These are phyloP conservation scores for Brassica nigra DNA, from an alignment of 345 rosid genomes.

Conservation along the genomic window DNA sequence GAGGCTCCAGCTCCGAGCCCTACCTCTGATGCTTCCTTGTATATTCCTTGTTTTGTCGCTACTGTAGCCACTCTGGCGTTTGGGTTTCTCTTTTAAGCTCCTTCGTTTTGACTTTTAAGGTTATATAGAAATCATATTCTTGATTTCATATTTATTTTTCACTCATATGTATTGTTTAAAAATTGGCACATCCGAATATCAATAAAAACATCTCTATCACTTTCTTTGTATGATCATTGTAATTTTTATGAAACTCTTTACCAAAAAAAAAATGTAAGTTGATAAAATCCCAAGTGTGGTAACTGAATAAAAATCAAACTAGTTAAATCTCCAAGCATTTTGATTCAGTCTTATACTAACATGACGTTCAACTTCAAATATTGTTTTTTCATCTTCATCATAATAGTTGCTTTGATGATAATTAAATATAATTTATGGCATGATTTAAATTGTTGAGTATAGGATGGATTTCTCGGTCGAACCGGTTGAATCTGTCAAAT, in stretches of 20 bases:
- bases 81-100: slow-evolving; percentile 30
- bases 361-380: background rate
- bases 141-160: background rate
- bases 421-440: background rate
- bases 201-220: background rate
- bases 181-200: background rate
- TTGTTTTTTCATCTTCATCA: background rate
- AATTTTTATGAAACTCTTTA: background rate
- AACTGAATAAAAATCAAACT: background rate
- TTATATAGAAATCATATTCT: slow-evolving; percentile 11
- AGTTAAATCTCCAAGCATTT: slow-evolving; percentile 6
- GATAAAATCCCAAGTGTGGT: background rate
- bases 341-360: background rate
- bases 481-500: background rate
- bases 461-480: background rate
- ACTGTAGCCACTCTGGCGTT: slow-evolving; percentile 24
- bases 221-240: background rate
- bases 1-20: slow-evolving; percentile 41
- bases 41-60: slow-evolving; percentile 22
- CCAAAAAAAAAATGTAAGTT: background rate
- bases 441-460: background rate
- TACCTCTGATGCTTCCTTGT: slow-evolving; percentile 36
- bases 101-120: background rate
- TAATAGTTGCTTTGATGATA: background rate
- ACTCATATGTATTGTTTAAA: background rate